Evolutionary conservation across 163 green algal species (phyloP).

Genomic region (Coccomyxa subellipsoidea): DNA sequence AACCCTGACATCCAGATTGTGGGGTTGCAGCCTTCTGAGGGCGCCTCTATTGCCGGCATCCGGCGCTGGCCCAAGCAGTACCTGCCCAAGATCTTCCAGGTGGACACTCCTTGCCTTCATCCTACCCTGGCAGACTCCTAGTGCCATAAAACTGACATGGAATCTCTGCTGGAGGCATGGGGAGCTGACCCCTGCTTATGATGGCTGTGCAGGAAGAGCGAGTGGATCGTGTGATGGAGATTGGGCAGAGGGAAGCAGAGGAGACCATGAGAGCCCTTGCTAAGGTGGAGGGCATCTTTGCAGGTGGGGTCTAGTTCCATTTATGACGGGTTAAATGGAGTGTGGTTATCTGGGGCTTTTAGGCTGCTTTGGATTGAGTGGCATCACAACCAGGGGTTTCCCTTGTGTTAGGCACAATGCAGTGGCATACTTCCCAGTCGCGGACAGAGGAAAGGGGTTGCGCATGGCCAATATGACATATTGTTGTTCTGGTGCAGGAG

Average conservation of each 20-base stretch:
- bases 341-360: too few species aligned
- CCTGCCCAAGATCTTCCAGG: slow-evolving; percentile 42
- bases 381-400: background rate
- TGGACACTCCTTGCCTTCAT: background rate
- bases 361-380: background rate
- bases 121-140: background rate
- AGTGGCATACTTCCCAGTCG: background rate
- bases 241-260: slow-evolving; percentile 38
- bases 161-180: too few species aligned
- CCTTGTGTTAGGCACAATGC: background rate
- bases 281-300: slow-evolving; percentile 36
- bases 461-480: background rate
- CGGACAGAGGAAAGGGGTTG: background rate
- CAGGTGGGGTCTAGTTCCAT: background rate
- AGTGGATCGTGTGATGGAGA: slow-evolving; percentile 42
- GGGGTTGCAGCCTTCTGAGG: slow-evolving; percentile 38
- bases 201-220: slow-evolving; percentile 12
- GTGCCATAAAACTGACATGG: too few species aligned
- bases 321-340: too few species aligned
- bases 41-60: slow-evolving; percentile 37
- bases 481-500: background rate
- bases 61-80: slow-evolving; percentile 37
- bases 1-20: slow-evolving; percentile 36
- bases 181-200: too few species aligned
- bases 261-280: slow-evolving; percentile 34